Percentiles rank a stretch among this genome's conserved stretches.
These are phyloP conservation scores for Diutina siamensis DNA, from an alignment of 1,139 yeast species.

Conservation along the genomic window DNA sequence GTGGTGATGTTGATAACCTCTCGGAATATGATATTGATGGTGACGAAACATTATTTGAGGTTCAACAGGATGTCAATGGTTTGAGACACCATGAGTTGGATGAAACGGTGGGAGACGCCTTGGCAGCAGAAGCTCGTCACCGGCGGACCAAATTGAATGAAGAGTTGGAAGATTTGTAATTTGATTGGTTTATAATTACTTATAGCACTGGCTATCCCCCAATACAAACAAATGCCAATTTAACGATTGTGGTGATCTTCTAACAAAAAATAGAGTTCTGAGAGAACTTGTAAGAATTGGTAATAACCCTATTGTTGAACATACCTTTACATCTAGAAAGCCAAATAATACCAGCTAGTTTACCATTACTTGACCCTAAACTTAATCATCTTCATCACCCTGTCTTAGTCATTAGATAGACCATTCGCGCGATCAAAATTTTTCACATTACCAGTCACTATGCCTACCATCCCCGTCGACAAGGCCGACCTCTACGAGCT, in stretches of 20 bases:
- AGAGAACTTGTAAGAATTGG: too few species aligned
- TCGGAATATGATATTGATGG: conserved; percentile 5
- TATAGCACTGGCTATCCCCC: neutral
- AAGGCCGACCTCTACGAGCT: conserved; percentile 81
- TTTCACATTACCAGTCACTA: conserved; percentile 15
- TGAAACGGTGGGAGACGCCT: conserved; percentile 1
- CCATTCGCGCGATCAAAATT: neutral
- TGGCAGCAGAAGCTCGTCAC: neutral
- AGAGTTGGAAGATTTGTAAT: neutral
- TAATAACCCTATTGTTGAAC: too few species aligned
- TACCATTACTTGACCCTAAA: too few species aligned
- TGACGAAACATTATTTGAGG: conserved; percentile 27
- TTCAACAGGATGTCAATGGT: conserved; percentile 33
- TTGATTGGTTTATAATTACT: neutral
- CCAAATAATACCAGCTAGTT: too few species aligned
- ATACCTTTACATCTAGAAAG: too few species aligned
- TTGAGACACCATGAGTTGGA: conserved; percentile 12
- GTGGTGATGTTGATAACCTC: conserved; percentile 7
- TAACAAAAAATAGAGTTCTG: too few species aligned
- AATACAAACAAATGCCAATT: too few species aligned
- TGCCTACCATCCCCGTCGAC: conserved; percentile 97
- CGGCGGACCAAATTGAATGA: neutral
- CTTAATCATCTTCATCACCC: too few species aligned
- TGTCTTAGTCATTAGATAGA: too few species aligned
- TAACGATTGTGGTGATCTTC: too few species aligned